A percentile compares a stretch with the other conserved stretches of the same genome.
Conservation (phyloP, 2,329 filamentous ascomycete genomes). For the Ophiostoma montium region DNA sequence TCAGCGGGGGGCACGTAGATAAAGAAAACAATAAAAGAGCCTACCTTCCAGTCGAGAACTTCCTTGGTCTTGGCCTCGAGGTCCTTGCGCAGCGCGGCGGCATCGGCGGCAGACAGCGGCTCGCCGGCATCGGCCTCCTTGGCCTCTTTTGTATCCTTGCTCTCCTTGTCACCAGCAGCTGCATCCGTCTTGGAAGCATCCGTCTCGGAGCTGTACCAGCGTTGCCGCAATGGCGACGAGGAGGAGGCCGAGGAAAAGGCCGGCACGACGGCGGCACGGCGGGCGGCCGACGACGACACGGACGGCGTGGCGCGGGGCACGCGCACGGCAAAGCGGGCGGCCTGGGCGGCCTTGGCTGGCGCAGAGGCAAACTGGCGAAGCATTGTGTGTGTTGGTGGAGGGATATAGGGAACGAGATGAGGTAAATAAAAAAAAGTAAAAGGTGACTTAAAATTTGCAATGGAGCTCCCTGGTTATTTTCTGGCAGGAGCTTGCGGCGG, state of each 20-base stretch:
- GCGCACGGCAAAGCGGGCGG: constrained; percentile 8
- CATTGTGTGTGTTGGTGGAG: constrained; percentile 3
- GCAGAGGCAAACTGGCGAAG: constrained; percentile 10
- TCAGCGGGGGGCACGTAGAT: background rate
- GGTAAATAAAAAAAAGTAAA: background rate
- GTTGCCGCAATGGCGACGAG: constrained; percentile 3
- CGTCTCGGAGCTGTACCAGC: constrained; percentile 34
- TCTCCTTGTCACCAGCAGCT: constrained; percentile 5
- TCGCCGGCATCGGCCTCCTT: constrained; percentile 18
- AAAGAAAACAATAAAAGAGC: constrained; percentile 14
- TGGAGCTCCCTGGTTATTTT: background rate
- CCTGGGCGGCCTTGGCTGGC: constrained; percentile 7
- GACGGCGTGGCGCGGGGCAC: constrained; percentile 1
- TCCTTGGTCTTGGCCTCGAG: constrained; percentile 39
- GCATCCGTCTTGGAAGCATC: constrained; percentile 20
- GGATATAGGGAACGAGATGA: background rate
- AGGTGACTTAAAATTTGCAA: background rate
- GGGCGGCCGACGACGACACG: background rate
- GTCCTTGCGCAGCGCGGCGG: constrained; percentile 34
- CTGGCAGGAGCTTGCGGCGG: background rate
- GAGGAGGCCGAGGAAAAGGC: background rate
- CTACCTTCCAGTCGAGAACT: constrained; percentile 69
- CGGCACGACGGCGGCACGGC: constrained; percentile 18
- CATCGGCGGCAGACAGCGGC: constrained; percentile 10
- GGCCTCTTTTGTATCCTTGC: constrained; percentile 6